Evolutionary conservation across 495 filamentous ascomycete genomes (phyloP).

Genomic region (Apodospora peruviana): DNA sequence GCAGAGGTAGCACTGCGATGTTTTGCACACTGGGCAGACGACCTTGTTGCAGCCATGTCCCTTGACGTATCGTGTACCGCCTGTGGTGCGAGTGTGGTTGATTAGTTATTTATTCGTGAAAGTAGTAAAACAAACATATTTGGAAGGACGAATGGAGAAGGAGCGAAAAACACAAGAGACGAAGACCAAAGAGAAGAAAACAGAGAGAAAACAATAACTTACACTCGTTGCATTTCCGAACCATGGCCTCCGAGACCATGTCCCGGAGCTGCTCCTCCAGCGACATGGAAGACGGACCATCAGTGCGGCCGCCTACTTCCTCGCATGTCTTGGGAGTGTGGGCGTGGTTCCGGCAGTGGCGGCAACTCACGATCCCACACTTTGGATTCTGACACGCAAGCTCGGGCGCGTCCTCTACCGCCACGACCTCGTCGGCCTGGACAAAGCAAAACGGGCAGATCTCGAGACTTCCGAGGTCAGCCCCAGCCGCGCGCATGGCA

Average conservation of each 20-base stretch:
- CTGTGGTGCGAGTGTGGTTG: too few species aligned
- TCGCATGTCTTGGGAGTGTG: constrained; percentile 73
- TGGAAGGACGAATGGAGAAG: too few species aligned
- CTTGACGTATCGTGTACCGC: constrained; percentile 63
- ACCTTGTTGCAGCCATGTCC: constrained; percentile 83
- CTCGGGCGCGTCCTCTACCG: constrained; percentile 65
- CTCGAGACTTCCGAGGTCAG: constrained; percentile 56
- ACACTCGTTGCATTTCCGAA: constrained; percentile 69
- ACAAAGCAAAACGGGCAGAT: constrained; percentile 81
- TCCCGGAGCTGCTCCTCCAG: constrained; percentile 63
- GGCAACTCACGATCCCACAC: constrained; percentile 66
- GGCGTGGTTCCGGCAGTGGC: constrained; percentile 62
- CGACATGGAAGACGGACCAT: constrained; percentile 53
- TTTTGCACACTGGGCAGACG: constrained; percentile 55
- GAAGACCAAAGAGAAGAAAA: too few species aligned
- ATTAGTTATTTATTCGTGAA: too few species aligned
- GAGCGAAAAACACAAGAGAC: too few species aligned
- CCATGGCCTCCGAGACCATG: constrained; percentile 65
- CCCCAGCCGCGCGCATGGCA: constrained; percentile 57
- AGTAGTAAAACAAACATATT: too few species aligned
- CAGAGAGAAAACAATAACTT: constrained; percentile 9
- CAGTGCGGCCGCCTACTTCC: constrained; percentile 58
- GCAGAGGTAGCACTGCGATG: constrained; percentile 70
- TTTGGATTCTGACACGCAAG: constrained; percentile 65
- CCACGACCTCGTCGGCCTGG: constrained; percentile 65